A percentile compares a stretch with the other conserved stretches of the same genome.
Conservation (phyloP, 805 yeast genomes). For the Saccharomycopsis capsularis region DNA sequence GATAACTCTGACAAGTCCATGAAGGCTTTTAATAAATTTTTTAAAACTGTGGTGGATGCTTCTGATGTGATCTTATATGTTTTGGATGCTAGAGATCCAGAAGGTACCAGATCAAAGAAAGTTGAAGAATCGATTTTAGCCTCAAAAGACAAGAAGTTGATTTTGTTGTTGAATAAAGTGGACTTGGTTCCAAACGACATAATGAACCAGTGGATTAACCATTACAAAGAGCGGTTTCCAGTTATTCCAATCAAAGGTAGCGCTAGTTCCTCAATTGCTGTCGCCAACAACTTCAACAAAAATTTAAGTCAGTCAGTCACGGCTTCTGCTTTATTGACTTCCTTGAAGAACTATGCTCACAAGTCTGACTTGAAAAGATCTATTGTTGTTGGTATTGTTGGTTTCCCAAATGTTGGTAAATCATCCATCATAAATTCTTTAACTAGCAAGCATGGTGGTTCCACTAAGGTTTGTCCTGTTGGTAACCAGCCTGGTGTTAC, state of each 20-base stretch:
- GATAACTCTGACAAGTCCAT: constrained; percentile 64
- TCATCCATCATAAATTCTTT: constrained; percentile 90
- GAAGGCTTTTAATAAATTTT: constrained; percentile 89
- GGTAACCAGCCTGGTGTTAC: constrained; percentile 99
- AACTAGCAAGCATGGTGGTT: constrained; percentile 59
- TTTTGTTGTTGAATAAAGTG: constrained; percentile 82
- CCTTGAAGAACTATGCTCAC: constrained; percentile 79
- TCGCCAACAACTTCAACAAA: constrained; percentile 50
- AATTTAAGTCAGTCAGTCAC: constrained; percentile 65
- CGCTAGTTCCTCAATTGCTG: constrained; percentile 45
- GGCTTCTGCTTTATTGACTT: constrained; percentile 64
- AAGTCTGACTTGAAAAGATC: constrained; percentile 83
- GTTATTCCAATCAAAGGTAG: constrained; percentile 84
- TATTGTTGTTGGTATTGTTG: constrained; percentile 89
- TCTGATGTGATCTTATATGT: constrained; percentile 89
- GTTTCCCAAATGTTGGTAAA: constrained; percentile 96
- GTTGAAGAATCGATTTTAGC: constrained; percentile 86
- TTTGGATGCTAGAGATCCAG: constrained; percentile 97
- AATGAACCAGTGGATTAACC: constrained; percentile 75
- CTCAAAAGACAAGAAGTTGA: constrained; percentile 75
- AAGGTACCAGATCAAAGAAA: constrained; percentile 82
- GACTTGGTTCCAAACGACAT: constrained; percentile 86
- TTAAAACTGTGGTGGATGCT: constrained; percentile 87
- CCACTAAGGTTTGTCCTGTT: constrained; percentile 70
- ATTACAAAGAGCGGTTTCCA: constrained; percentile 78